Conservation (phyloP, 1,284 basidiomycete species). For the Papiliotrema flavescens region DNA sequence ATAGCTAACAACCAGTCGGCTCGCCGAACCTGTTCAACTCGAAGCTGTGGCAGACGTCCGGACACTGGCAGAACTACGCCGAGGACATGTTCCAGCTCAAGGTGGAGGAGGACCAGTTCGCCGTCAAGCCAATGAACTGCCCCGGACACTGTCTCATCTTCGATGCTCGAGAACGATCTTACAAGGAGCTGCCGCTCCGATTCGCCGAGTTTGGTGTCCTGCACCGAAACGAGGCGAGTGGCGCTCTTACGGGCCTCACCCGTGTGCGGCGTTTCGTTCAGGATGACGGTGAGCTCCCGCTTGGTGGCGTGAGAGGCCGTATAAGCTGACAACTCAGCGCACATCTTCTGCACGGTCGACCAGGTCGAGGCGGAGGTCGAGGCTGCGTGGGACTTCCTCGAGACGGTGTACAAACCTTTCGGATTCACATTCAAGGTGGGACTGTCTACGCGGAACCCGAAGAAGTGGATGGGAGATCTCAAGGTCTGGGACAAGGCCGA, state of each 20-base stretch:
- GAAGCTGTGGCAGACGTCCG: constrained; percentile 97
- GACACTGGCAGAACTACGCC: constrained; percentile 96
- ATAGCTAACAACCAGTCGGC: constrained; percentile 61
- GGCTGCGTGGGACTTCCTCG: constrained; percentile 89
- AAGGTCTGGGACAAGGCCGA: constrained; percentile 90
- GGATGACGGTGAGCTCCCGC: constrained; percentile 68
- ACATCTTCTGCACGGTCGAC: constrained; percentile 91
- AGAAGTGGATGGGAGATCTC: constrained; percentile 86
- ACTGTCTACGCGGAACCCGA: constrained; percentile 86
- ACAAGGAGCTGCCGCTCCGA: constrained; percentile 92
- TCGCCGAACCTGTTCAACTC: constrained; percentile 97
- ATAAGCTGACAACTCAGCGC: constrained; percentile 24
- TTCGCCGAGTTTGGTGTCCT: constrained; percentile 99
- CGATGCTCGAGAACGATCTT: constrained; percentile 87
- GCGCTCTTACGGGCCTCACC: constrained; percentile 88
- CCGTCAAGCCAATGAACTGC: constrained; percentile 98
- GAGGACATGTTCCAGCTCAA: constrained; percentile 96
- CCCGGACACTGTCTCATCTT: constrained; percentile 97
- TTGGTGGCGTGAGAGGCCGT: neutral
- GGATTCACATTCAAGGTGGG: constrained; percentile 96
- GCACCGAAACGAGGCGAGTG: constrained; percentile 94
- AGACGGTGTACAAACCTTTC: constrained; percentile 91
- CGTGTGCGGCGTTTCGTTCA: constrained; percentile 94
- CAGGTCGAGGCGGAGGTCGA: constrained; percentile 86
- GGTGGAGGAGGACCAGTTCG: constrained; percentile 93